Evolutionary conservation across 2,329 filamentous ascomycete species (phyloP).

Genomic region (Apiospora kogelbergensis): DNA sequence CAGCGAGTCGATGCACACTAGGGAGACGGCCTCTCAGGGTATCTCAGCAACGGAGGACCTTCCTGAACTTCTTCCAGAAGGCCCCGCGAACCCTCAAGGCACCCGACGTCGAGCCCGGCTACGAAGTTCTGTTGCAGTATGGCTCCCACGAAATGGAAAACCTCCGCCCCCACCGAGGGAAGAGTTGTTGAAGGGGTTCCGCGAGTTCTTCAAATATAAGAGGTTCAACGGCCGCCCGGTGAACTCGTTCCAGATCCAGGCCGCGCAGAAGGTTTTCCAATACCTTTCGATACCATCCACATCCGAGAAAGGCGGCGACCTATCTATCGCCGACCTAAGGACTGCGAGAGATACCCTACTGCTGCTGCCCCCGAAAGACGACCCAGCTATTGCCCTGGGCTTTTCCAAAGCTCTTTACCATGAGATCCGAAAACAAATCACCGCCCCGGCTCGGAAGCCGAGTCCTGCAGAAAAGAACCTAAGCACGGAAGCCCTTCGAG

Average conservation of each 20-base stretch:
- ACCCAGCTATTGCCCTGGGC: constrained; percentile 44
- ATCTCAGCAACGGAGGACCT: constrained; percentile 48
- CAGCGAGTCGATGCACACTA: constrained; percentile 30
- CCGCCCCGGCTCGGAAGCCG: constrained; percentile 17
- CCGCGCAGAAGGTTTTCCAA: constrained; percentile 58
- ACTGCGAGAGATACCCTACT: constrained; percentile 47
- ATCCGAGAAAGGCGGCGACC: constrained; percentile 26
- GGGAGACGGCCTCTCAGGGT: constrained; percentile 23
- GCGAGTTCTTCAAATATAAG: constrained; percentile 61
- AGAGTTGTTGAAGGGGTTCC: constrained; percentile 67
- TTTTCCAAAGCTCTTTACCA: constrained; percentile 45
- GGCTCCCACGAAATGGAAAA: constrained; percentile 61
- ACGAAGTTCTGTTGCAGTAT: constrained; percentile 70
- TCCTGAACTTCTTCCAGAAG: constrained; percentile 64
- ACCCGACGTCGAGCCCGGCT: constrained; percentile 67
- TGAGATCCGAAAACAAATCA: constrained; percentile 31
- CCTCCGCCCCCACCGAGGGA: constrained; percentile 60
- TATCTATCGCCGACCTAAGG: constrained; percentile 27
- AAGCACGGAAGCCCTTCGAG: constrained; percentile 10
- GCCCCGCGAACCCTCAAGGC: constrained; percentile 59
- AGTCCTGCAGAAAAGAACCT: not conserved
- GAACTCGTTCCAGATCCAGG: constrained; percentile 67
- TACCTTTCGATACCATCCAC: constrained; percentile 51
- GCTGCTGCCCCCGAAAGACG: constrained; percentile 40
- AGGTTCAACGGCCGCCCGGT: constrained; percentile 46